These are phyloP conservation scores for Plasmodium inui DNA, from an alignment of 169 alveolate genomes.

Conservation along the genomic window DNA sequence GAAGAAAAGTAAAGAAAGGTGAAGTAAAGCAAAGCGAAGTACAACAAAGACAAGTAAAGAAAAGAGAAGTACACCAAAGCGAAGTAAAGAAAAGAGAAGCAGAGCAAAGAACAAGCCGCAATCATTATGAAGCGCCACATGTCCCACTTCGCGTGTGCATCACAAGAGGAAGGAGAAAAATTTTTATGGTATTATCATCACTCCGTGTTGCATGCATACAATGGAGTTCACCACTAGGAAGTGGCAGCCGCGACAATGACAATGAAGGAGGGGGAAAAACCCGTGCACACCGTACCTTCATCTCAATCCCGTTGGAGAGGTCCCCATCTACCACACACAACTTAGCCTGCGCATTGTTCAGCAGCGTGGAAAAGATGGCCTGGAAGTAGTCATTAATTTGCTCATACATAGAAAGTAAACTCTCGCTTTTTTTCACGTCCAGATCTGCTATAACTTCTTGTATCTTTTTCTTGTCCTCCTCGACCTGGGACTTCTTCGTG, in stretches of 20 bases:
- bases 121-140: background rate
- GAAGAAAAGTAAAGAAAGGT: background rate
- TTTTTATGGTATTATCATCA: background rate
- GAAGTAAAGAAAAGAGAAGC: background rate
- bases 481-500: conserved; percentile 90
- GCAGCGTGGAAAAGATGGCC: conserved; percentile 93
- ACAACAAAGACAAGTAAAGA: background rate
- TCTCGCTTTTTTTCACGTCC: conserved; percentile 92
- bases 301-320: conserved; percentile 86
- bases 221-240: background rate
- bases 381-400: conserved; percentile 93
- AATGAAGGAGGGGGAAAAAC: no score
- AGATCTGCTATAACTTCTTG: conserved; percentile 94
- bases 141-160: background rate
- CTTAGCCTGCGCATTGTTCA: conserved; percentile 95
- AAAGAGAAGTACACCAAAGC: background rate
- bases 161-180: background rate
- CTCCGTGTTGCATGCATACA: background rate
- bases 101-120: background rate
- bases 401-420: conserved; percentile 90
- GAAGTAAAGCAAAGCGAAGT: background rate
- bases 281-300: conserved; percentile 74
- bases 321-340: conserved; percentile 89
- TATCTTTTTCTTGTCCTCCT: conserved; percentile 92
- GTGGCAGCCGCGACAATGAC: background rate